Evolutionary conservation across 371 early-diverging fungal species (phyloP), one percentile per base, ranked within the genome.

Genomic region (Haplosporangium sp.): DNA sequence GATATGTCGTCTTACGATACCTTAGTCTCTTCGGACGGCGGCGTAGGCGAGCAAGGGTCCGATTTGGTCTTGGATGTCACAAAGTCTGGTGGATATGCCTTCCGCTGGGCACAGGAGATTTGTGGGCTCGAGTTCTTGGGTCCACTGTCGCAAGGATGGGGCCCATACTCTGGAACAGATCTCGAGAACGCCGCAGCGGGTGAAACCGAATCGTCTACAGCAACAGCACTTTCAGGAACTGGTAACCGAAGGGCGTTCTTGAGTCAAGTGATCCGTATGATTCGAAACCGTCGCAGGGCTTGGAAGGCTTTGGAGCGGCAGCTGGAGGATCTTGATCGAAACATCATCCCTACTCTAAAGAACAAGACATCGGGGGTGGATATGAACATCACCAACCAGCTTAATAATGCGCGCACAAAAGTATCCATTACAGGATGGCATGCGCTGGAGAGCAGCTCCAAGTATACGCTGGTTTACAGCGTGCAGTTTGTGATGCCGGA

Each of bases 41-140:
- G 50, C n/a, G 56, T 55, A 21, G 72, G 72, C 23, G 66, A 72
- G 12, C 72, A 64, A 51, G 61, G 62, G 52, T 65, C 66, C 0
- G 72, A 72, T 50, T 50, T 72, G 16, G 58, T 65, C 38, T 12
- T 72, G 57, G 65, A 72, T 51, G 38, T 55, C 13, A 60, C 59
- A 5, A 48, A 65, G n/a, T 45, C 72, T 23, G 72, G 66, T 21
- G 72, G 72, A 23, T 72, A 72, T 57, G 72, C 72, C 16, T 72
- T 61, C 66, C 55, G 72, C 23, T 72, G 72, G 72, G 72, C 72
- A 20, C 72, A 72, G 62, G 72, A 72, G 36, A 59, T 72, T 46
- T 72, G 72, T 14, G 72, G 72, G 16, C 72, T 72, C 51, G 72
- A 72, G 21, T 72, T 65, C 18, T 43, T 72, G 20, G 73, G 73